These are phyloP conservation scores for Davidsoniella virescens DNA, from an alignment of 2,329 filamentous ascomycete species.

Conservation along the genomic window DNA sequence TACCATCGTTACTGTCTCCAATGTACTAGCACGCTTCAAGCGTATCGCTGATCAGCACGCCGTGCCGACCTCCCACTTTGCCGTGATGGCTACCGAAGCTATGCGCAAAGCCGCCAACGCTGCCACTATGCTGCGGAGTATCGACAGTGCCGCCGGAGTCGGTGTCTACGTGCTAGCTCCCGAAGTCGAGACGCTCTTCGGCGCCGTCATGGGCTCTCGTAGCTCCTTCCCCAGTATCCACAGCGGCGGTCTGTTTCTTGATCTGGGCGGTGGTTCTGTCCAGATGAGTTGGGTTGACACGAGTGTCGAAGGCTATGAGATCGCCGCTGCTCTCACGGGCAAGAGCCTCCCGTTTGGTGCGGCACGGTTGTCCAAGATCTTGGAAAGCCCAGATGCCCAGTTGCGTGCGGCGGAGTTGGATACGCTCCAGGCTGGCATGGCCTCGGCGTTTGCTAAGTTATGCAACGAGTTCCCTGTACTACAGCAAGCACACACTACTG, in stretches of 20 bases:
- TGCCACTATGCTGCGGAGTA: conserved; percentile 46
- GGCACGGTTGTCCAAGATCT: conserved; percentile 36
- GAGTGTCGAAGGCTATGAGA: conserved; percentile 27
- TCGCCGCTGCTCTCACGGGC: conserved; percentile 36
- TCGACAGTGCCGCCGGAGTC: conserved; percentile 48
- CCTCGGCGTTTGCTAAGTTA: conserved; percentile 40
- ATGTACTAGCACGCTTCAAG: conserved; percentile 53
- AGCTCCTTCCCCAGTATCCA: conserved; percentile 49
- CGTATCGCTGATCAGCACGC: conserved; percentile 52
- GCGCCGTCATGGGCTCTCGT: conserved; percentile 61
- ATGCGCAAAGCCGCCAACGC: conserved; percentile 69
- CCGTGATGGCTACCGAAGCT: conserved; percentile 75
- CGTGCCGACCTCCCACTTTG: conserved; percentile 48
- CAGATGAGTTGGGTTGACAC: conserved; percentile 50
- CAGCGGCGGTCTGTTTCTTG: conserved; percentile 55
- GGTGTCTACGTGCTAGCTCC: conserved; percentile 58
- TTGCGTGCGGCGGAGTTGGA: conserved; percentile 30
- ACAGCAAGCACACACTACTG: conserved; percentile 10
- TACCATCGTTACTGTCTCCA: conserved; percentile 50
- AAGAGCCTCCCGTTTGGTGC: conserved; percentile 46
- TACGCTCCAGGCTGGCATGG: conserved; percentile 42
- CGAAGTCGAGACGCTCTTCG: conserved; percentile 66
- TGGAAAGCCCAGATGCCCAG: conserved; percentile 24
- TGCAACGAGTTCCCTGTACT: conserved; percentile 35
- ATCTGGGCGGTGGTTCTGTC: conserved; percentile 60